A percentile compares a stretch with the other conserved stretches of the same genome.
Conservation (phyloP, 2,329 filamentous ascomycete genomes). For the Parastagonospora avenae region DNA sequence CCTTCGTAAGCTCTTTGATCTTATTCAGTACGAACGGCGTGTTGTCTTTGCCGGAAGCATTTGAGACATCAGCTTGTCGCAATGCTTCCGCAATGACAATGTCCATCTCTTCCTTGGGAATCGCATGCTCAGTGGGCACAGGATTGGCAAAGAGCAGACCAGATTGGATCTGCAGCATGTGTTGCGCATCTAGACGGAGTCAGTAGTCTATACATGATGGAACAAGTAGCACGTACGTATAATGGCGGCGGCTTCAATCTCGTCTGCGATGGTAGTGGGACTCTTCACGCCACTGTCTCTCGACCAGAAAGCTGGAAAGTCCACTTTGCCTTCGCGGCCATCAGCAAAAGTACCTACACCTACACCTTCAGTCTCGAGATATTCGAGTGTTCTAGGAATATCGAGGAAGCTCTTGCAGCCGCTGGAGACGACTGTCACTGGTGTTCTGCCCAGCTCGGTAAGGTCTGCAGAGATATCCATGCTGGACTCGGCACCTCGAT, state of each 20-base stretch:
- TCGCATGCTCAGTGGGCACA: constrained; percentile 71
- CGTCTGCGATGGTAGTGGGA: constrained; percentile 74
- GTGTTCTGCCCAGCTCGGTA: constrained; percentile 87
- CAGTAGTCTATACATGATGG: constrained; percentile 1
- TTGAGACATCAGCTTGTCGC: constrained; percentile 40
- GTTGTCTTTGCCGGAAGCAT: constrained; percentile 72
- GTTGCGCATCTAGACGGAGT: constrained; percentile 66
- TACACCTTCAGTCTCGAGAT: constrained; percentile 74
- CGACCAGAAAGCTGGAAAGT: constrained; percentile 93
- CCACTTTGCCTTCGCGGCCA: constrained; percentile 71
- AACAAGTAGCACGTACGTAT: constrained; percentile 61
- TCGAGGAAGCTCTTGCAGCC: constrained; percentile 97
- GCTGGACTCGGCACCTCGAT: constrained; percentile 81
- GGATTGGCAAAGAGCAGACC: constrained; percentile 91
- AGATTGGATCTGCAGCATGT: constrained; percentile 71
- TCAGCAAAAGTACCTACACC: constrained; percentile 89
- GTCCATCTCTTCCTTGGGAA: constrained; percentile 62
- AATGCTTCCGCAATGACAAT: constrained; percentile 49
- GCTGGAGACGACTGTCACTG: constrained; percentile 84
- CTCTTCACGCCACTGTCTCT: constrained; percentile 83
- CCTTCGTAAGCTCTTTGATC: constrained; percentile 78
- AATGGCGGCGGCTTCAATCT: constrained; percentile 86
- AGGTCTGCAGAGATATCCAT: constrained; percentile 96
- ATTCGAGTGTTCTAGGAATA: constrained; percentile 86
- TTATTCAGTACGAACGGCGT: constrained; percentile 82